A percentile compares a stretch with the other conserved stretches of the same genome.
Conservation (phyloP, 768 basidiomycete species). For the Gloeopeniophorella convolvens region DNA sequence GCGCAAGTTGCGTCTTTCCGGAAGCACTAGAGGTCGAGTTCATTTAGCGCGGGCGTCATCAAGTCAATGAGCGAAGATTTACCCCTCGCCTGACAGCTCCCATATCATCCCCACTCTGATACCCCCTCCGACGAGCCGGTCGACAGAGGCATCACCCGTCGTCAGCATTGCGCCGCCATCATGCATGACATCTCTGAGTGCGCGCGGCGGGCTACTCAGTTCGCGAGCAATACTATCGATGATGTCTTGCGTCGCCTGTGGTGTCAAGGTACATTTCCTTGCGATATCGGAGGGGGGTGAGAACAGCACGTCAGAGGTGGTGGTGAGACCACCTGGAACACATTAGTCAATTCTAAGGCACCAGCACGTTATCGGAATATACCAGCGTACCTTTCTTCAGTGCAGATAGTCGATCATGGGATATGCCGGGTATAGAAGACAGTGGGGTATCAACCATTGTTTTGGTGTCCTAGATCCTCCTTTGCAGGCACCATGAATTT, state of each 20-base stretch:
- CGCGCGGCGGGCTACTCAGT: constrained; percentile 32
- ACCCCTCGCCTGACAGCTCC: constrained; percentile 91
- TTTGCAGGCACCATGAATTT: too few species aligned
- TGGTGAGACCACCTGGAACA: constrained; percentile 41
- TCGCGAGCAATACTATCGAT: constrained; percentile 44
- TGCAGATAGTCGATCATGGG: background rate
- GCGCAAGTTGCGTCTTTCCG: constrained; percentile 89
- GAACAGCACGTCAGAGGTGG: constrained; percentile 45
- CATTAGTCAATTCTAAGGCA: background rate
- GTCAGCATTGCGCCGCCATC: constrained; percentile 48
- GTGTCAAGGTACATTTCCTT: constrained; percentile 46
- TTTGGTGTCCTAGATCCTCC: too few species aligned
- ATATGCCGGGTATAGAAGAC: constrained; percentile 14
- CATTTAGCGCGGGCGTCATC: background rate
- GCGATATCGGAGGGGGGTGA: constrained; percentile 45
- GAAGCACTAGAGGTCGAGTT: constrained; percentile 54
- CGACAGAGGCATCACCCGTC: constrained; percentile 68
- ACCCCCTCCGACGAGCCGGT: constrained; percentile 71
- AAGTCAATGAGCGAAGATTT: constrained; percentile 19
- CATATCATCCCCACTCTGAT: constrained; percentile 74
- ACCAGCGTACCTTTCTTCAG: constrained; percentile 9
- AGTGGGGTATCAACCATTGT: constrained; percentile 9
- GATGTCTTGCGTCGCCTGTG: constrained; percentile 43
- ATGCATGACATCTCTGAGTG: constrained; percentile 35
- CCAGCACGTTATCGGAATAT: background rate